Conservation (phyloP, 306 rosid species). For the Malus fusca region DNA sequence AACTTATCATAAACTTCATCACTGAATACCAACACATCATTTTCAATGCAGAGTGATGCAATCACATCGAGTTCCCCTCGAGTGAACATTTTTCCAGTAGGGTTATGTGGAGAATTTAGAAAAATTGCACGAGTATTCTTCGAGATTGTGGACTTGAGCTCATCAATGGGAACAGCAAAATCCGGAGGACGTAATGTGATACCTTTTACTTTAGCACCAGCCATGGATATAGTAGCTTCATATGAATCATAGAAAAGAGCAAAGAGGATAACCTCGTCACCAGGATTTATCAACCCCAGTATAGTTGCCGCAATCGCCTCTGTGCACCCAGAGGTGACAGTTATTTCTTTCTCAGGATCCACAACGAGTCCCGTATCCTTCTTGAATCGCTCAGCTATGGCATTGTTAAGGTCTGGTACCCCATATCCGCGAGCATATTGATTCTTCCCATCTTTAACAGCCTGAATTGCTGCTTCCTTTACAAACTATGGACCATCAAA, state of each 20-base stretch:
- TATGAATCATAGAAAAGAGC: constrained; percentile 87
- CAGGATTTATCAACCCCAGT: constrained; percentile 80
- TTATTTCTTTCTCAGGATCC: constrained; percentile 77
- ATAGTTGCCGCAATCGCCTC: constrained; percentile 93
- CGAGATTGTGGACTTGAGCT: constrained; percentile 55
- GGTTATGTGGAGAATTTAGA: constrained; percentile 76
- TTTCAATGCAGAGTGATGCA: constrained; percentile 82
- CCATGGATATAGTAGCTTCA: constrained; percentile 87
- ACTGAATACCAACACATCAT: constrained; percentile 67
- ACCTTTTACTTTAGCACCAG: constrained; percentile 74
- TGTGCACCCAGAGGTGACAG: constrained; percentile 83
- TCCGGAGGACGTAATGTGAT: constrained; percentile 73
- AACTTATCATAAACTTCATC: constrained; percentile 90
- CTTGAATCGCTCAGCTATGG: constrained; percentile 75
- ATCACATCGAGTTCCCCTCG: constrained; percentile 54
- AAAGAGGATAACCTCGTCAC: constrained; percentile 85
- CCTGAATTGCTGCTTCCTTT: constrained; percentile 92
- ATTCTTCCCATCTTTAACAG: constrained; percentile 75
- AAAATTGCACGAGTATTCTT: constrained; percentile 74
- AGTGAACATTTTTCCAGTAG: constrained; percentile 87
- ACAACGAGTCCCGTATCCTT: constrained; percentile 65
- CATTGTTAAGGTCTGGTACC: constrained; percentile 65
- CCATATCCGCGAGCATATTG: constrained; percentile 87
- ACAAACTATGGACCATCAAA: constrained; percentile 92
- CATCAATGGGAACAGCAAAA: constrained; percentile 60